Percentiles rank a stretch among this genome's conserved stretches.
These are phyloP conservation scores for Malus sylvestris DNA, from an alignment of 306 rosid species.

Conservation along the genomic window DNA sequence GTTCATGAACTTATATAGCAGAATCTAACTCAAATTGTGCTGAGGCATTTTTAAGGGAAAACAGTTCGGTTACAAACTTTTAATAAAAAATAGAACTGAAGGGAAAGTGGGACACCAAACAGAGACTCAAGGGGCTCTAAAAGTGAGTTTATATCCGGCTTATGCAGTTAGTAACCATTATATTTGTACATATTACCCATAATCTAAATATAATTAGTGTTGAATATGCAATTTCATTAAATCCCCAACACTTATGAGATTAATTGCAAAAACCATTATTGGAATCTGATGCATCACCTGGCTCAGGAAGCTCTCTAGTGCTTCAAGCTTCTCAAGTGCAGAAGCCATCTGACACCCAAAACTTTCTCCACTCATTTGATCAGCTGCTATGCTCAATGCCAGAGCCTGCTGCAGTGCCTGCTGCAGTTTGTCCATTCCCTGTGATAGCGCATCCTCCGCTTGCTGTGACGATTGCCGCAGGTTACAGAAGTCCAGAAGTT, in stretches of 20 bases:
- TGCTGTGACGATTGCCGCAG: constrained; percentile 67
- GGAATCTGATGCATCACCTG: constrained; percentile 45
- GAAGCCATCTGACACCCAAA: constrained; percentile 48
- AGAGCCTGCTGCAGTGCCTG: constrained; percentile 68
- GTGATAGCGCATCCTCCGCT: constrained; percentile 86
- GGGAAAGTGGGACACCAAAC: background rate
- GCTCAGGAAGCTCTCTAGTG: constrained; percentile 58
- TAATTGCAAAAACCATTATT: background rate
- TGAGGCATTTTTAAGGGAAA: background rate
- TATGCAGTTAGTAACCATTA: background rate
- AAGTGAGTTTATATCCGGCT: background rate
- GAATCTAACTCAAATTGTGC: background rate
- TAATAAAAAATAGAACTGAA: background rate
- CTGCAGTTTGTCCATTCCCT: constrained; percentile 77
- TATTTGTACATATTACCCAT: background rate
- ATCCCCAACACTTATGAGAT: background rate
- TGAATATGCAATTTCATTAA: constrained; percentile 1
- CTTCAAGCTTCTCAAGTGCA: constrained; percentile 58
- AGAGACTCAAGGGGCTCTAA: background rate
- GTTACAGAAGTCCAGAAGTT: constrained; percentile 25
- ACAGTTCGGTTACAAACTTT: background rate
- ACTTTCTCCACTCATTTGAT: constrained; percentile 28
- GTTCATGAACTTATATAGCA: background rate
- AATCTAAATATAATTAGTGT: background rate
- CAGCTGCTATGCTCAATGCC: constrained; percentile 38